These are phyloP conservation scores for Stemphylium vesicarium DNA, from an alignment of 2,329 filamentous ascomycete species.

Conservation along the genomic window DNA sequence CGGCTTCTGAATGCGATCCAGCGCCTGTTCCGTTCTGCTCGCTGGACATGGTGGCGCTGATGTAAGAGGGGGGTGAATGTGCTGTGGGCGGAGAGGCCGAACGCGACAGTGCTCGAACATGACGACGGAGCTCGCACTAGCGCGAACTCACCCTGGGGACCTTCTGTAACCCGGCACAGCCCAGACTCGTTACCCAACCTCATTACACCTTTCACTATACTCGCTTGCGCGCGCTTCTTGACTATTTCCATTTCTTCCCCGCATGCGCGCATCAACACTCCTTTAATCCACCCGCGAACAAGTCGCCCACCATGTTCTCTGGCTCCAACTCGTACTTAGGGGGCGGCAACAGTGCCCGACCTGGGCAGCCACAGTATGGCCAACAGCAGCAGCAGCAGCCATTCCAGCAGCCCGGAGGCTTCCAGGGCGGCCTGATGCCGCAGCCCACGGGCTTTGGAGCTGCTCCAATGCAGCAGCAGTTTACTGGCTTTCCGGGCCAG, in stretches of 20 bases:
- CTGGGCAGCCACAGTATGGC: slow-evolving; percentile 60
- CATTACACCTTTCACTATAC: slow-evolving; percentile 28
- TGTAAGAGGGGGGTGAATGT: slow-evolving; percentile 20
- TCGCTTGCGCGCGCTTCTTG: slow-evolving; percentile 23
- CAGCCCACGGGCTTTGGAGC: slow-evolving; percentile 62
- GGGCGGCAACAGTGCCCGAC: slow-evolving; percentile 76
- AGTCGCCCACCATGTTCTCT: slow-evolving; percentile 75
- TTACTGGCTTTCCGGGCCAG: slow-evolving; percentile 57
- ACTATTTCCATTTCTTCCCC: slow-evolving; percentile 16
- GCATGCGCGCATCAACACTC: slow-evolving; percentile 29
- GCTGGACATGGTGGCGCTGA: slow-evolving; percentile 37
- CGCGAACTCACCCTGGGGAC: slow-evolving; percentile 28
- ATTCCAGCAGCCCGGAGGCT: slow-evolving; percentile 62
- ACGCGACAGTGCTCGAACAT: slow-evolving; percentile 25
- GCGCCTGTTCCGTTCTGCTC: slow-evolving; percentile 36
- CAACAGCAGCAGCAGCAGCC: slow-evolving; percentile 56
- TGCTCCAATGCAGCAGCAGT: slow-evolving; percentile 58
- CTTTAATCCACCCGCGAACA: slow-evolving; percentile 27
- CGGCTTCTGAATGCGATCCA: slow-evolving; percentile 35
- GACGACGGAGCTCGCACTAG: slow-evolving; percentile 39
- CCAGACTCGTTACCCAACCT: slow-evolving; percentile 30
- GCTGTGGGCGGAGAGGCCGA: slow-evolving; percentile 13
- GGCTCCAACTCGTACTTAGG: slow-evolving; percentile 86
- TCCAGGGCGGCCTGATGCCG: slow-evolving; percentile 52
- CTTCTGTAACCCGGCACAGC: slow-evolving; percentile 29